Conservation (phyloP, 2,329 filamentous ascomycete species). For the Trichoderma koningii region DNA sequence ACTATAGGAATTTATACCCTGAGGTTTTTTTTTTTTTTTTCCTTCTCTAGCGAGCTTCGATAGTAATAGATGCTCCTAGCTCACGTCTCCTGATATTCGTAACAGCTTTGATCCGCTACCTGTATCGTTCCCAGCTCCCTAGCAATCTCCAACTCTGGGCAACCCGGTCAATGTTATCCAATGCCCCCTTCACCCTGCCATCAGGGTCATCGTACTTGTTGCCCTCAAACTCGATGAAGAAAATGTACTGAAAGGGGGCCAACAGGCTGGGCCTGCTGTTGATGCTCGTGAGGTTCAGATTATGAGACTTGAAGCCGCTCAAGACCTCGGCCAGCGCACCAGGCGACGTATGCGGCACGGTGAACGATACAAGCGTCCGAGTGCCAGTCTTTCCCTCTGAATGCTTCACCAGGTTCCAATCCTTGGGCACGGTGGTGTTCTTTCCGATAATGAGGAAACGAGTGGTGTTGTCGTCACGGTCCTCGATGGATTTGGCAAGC, state of each 20-base stretch:
- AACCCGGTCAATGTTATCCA: conserved; percentile 59
- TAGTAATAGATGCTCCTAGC: no score
- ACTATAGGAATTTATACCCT: no score
- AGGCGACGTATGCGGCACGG: conserved; percentile 71
- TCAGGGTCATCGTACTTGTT: conserved; percentile 53
- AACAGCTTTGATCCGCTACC: conserved; percentile 28
- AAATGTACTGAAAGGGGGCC: conserved; percentile 84
- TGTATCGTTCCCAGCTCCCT: conserved; percentile 62
- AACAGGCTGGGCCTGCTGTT: conserved; percentile 78
- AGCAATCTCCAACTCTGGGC: conserved; percentile 68
- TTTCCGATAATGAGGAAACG: conserved; percentile 69
- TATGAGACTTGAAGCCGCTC: conserved; percentile 71
- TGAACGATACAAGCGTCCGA: conserved; percentile 83
- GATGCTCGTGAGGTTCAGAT: conserved; percentile 86
- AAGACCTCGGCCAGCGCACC: conserved; percentile 84
- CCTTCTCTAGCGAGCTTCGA: no score
- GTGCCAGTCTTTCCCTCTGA: conserved; percentile 38
- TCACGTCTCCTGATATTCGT: no score
- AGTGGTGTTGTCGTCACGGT: conserved; percentile 74
- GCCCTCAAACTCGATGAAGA: conserved; percentile 88
- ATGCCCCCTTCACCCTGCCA: conserved; percentile 60
- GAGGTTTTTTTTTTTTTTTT: no score
- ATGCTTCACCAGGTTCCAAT: conserved; percentile 35
- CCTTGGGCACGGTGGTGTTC: conserved; percentile 34
- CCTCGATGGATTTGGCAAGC: conserved; percentile 70